Evolutionary conservation across 345 rosid species (phyloP).

Genomic region (Clarkia xantiana): DNA sequence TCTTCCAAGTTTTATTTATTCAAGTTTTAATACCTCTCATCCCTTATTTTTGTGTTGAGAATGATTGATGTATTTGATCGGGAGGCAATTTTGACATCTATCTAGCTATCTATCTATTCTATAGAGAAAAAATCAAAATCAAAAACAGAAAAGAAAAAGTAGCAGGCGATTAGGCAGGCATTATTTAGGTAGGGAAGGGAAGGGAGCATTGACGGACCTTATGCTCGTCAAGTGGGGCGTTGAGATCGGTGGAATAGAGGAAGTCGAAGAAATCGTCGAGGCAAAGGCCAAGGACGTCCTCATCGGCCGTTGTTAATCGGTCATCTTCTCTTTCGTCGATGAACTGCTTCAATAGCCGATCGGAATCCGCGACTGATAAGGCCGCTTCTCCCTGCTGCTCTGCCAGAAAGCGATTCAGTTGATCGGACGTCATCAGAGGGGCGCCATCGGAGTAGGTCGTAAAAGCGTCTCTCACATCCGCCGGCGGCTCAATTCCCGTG

Average conservation of each 20-base stretch:
- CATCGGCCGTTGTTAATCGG: constrained; percentile 10
- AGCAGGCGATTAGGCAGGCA: too few species aligned
- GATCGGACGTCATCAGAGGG: constrained; percentile 27
- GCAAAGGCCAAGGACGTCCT: constrained; percentile 25
- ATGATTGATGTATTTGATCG: too few species aligned
- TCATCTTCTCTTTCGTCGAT: constrained; percentile 25
- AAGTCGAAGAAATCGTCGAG: constrained; percentile 52
- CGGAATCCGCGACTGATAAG: constrained; percentile 36
- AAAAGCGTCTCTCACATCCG: constrained; percentile 46
- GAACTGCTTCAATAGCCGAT: constrained; percentile 37
- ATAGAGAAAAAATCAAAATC: too few species aligned
- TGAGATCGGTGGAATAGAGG: constrained; percentile 30
- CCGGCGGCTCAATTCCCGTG: constrained; percentile 63
- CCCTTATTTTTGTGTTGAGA: too few species aligned
- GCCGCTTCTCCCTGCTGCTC: constrained; percentile 31
- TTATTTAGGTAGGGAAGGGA: too few species aligned
- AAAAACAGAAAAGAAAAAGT: too few species aligned
- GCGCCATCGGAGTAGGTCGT: constrained; percentile 30
- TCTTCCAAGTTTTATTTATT: too few species aligned
- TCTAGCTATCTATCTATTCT: too few species aligned
- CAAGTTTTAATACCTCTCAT: too few species aligned
- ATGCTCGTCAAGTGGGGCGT: constrained; percentile 24
- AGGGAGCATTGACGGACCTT: constrained; percentile 17
- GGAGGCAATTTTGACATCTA: too few species aligned
- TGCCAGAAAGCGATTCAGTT: constrained; percentile 42